These are phyloP conservation scores for Wickerhamomyces canadensis DNA, from an alignment of 805 yeast genomes.

Conservation along the genomic window DNA sequence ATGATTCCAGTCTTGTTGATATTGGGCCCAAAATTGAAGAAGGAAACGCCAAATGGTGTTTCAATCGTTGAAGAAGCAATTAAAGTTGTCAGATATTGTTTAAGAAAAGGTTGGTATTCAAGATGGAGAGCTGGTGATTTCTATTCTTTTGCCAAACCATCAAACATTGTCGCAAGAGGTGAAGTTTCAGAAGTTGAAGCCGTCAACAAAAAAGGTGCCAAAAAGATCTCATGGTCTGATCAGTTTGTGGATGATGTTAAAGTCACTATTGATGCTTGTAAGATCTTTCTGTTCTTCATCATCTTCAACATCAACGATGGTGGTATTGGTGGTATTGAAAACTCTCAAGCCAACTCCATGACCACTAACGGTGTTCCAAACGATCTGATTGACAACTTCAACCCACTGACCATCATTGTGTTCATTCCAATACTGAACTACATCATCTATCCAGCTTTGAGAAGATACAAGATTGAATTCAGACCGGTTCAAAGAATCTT, in stretches of 20 bases:
- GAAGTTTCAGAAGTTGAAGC: constrained; percentile 19
- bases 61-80: constrained; percentile 40
- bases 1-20: constrained; percentile 43
- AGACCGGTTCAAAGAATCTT: constrained; percentile 69
- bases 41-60: constrained; percentile 23
- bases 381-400: constrained; percentile 71
- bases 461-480: constrained; percentile 45
- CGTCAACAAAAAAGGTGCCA: constrained; percentile 19
- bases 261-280: constrained; percentile 64
- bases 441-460: constrained; percentile 48
- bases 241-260: constrained; percentile 68
- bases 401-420: constrained; percentile 68
- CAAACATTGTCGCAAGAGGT: constrained; percentile 39
- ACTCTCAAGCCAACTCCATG: constrained; percentile 63
- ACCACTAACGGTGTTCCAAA: constrained; percentile 74
- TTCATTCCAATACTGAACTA: constrained; percentile 69
- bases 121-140: constrained; percentile 36
- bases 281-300: constrained; percentile 66
- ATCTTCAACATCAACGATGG: constrained; percentile 71
- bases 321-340: constrained; percentile 43
- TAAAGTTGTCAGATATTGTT: constrained; percentile 35
- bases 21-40: constrained; percentile 23
- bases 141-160: constrained; percentile 58
- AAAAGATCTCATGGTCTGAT: constrained; percentile 49
- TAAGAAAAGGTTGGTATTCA: constrained; percentile 36